Conservation (phyloP, 192 early-diverging fungal species). For the Gorgonomyces haynaldii region DNA sequence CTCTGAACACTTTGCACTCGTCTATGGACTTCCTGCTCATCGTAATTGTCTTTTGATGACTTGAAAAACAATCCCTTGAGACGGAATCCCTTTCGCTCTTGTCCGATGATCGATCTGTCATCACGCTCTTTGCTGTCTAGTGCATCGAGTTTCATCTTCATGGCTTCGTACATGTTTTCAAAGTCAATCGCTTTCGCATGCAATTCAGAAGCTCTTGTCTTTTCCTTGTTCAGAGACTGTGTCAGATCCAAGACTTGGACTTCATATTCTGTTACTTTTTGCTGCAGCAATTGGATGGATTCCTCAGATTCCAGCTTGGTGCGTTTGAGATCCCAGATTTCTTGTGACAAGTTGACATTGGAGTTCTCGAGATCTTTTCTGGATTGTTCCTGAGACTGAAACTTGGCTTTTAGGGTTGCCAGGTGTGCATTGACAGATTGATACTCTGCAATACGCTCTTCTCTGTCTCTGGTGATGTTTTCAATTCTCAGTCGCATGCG, state of each 20-base stretch:
- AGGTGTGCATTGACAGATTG: background rate
- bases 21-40: background rate
- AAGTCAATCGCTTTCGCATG: background rate
- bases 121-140: background rate
- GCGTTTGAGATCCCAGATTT: too few species aligned
- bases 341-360: too few species aligned
- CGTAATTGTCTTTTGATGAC: background rate
- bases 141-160: background rate
- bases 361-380: too few species aligned
- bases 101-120: conserved; percentile 1
- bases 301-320: too few species aligned
- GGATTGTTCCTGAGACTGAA: too few species aligned
- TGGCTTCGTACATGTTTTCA: background rate
- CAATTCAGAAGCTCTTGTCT: background rate
- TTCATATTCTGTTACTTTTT: background rate
- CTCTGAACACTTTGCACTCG: conserved; percentile 2
- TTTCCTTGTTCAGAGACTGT: background rate
- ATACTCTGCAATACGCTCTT: background rate
- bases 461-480: background rate
- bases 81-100: background rate
- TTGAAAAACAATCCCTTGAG: conserved; percentile 7
- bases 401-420: too few species aligned
- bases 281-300: background rate
- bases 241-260: background rate
- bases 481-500: background rate